These are phyloP conservation scores for Malus hybrid DNA, from an alignment of 331 rosid species.

Conservation along the genomic window DNA sequence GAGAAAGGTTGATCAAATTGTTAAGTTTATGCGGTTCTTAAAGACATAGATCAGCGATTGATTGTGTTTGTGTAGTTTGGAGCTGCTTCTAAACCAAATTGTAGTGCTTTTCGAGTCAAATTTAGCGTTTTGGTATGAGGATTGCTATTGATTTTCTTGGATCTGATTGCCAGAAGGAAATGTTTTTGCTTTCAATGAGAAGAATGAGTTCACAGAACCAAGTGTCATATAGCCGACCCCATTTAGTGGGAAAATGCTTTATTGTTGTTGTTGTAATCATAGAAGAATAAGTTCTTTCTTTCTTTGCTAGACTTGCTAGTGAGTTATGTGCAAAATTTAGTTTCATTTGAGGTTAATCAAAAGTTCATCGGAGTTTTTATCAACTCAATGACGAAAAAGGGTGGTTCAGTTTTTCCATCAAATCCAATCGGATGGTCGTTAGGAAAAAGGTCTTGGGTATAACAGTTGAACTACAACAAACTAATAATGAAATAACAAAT, in stretches of 20 bases:
- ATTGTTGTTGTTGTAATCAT: no score
- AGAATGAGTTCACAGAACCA: no score
- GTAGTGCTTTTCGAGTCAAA: no score
- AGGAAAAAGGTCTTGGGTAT: background rate
- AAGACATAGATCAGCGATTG: background rate
- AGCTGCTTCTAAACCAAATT: background rate
- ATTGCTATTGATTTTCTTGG: background rate
- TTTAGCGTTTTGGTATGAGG: background rate
- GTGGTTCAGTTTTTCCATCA: background rate
- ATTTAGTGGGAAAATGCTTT: no score
- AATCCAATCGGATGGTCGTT: background rate
- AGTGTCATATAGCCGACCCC: no score
- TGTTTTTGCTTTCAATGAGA: background rate
- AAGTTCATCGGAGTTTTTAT: background rate
- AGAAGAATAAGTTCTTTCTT: background rate
- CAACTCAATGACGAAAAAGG: background rate
- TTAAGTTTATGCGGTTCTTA: background rate
- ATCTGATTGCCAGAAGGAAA: background rate
- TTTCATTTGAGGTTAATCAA: background rate
- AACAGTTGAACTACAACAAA: background rate
- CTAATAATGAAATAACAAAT: background rate
- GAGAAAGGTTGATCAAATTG: conserved; percentile 7
- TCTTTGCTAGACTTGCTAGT: background rate
- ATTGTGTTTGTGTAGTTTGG: background rate
- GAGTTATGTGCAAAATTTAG: background rate